These are phyloP conservation scores for Xylariaceae sp. DNA, from an alignment of 2,329 filamentous ascomycete genomes.

Conservation along the genomic window DNA sequence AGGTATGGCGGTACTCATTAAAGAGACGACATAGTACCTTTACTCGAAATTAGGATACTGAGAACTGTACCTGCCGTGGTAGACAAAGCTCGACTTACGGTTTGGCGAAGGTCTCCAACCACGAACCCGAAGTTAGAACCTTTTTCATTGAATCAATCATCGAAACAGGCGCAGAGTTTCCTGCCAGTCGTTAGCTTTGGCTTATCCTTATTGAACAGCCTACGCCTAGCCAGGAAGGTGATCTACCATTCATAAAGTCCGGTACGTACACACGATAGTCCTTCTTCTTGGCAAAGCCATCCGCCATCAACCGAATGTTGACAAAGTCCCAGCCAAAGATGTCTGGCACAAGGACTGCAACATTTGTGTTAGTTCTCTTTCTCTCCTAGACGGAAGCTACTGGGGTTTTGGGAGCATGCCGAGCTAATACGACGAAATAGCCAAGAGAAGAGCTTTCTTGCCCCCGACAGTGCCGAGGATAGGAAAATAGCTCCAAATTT, in stretches of 20 bases:
- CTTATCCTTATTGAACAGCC: neutral
- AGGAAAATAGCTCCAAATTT: neutral
- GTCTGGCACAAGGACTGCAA: constrained; percentile 58
- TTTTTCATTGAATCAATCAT: constrained; percentile 39
- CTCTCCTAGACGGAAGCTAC: no score
- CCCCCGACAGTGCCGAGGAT: no score
- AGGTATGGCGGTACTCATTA: constrained; percentile 39
- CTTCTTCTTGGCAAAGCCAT: constrained; percentile 58
- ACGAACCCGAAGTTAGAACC: constrained; percentile 30
- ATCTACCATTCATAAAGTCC: constrained; percentile 57
- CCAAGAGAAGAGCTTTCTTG: no score
- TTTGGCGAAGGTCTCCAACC: constrained; percentile 35
- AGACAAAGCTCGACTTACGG: constrained; percentile 33
- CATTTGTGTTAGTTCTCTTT: neutral
- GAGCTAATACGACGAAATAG: no score
- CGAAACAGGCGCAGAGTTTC: constrained; percentile 37
- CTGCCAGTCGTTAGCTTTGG: constrained; percentile 12
- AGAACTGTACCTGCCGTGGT: neutral
- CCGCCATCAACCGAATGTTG: constrained; percentile 59
- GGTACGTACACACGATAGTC: constrained; percentile 59
- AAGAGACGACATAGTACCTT: constrained; percentile 31
- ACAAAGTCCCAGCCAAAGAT: constrained; percentile 61
- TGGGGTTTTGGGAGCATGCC: no score
- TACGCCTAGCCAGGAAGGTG: no score
- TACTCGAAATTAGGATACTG: neutral